Base-by-base conservation (phyloP, 2,329 filamentous ascomycete genomes). In the Fusarium sp. region DNA sequence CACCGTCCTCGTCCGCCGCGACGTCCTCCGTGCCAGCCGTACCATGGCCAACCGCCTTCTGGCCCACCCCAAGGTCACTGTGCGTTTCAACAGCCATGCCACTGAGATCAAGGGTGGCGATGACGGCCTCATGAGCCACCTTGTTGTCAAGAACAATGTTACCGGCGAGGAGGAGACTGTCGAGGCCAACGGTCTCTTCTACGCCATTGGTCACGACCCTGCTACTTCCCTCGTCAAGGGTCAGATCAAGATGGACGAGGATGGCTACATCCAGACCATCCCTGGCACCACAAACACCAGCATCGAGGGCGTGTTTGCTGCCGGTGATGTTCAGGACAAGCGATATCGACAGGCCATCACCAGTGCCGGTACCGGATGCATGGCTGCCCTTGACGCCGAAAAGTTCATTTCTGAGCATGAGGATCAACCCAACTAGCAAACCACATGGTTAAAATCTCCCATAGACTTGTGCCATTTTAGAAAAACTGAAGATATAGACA, bases 261-360 rank as follows among this genome's bases (percentile, higher is more conserved):
- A 99, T 74, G 95, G 95, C 25, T 99, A 99, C 85, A 91, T 99
- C 69, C 83, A 95, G 78, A 99, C 97, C 66, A 91, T 93, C 84
- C 93, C 97, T 5, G 97, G 97, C 66, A 96, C 95, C 54, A 95
- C 95, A 68, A 88, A 93, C 81, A 99, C 97, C 57, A 98, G 91
- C 84, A 85, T 98, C 7, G 91, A 95, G 81, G 97, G 97, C 83
- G 95, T 99, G 23, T 99, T 98, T 82, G 97, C 97, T 41, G 97
- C 96, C 11, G 97, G 97, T 74, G 97, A 99, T 82, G 97, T 99
- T 11, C 97, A 99, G 87, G 97, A 99, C 83, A 99, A 98, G 92
- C 92, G 93, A 82, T 99, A 99, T 84, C 91, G 97, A 82, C 97
- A 99, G 87, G 97, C 97, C 56, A 97, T 99, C 77, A 99, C 97